These are phyloP conservation scores for Lepidium africanum DNA, from an alignment of 345 rosid species.

Conservation along the genomic window DNA sequence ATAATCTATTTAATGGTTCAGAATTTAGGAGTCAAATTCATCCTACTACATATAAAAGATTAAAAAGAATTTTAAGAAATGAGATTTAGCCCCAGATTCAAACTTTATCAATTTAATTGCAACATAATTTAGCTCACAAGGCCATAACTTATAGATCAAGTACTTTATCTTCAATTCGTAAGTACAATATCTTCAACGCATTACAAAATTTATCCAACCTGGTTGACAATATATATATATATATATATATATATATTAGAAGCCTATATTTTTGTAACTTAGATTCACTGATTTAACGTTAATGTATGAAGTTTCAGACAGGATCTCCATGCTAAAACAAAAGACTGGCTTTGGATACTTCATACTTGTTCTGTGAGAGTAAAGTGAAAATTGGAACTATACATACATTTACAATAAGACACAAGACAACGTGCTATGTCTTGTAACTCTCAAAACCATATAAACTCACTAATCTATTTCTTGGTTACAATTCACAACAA, in stretches of 20 bases:
- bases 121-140: neutral
- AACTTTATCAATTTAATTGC: no score
- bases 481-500: slow-evolving; percentile 11
- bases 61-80: no score
- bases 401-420: slow-evolving; percentile 21
- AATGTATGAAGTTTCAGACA: neutral
- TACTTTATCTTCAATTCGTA: neutral
- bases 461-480: slow-evolving; percentile 6
- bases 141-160: neutral
- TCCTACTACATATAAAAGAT: no score
- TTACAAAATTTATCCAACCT: neutral
- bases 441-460: slow-evolving; percentile 26
- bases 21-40: no score
- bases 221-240: no score
- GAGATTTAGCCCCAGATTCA: no score
- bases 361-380: slow-evolving; percentile 23
- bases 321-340: neutral
- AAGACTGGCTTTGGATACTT: slow-evolving; percentile 25
- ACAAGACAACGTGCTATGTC: slow-evolving; percentile 30
- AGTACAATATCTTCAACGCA: neutral
- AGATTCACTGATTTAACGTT: neutral
- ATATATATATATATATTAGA: neutral
- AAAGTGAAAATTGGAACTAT: slow-evolving; percentile 10
- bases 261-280: neutral
- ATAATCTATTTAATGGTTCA: no score